Evolutionary conservation across 2,329 filamentous ascomycete genomes (phyloP).

Genomic region (Aaosphaeria arxii): DNA sequence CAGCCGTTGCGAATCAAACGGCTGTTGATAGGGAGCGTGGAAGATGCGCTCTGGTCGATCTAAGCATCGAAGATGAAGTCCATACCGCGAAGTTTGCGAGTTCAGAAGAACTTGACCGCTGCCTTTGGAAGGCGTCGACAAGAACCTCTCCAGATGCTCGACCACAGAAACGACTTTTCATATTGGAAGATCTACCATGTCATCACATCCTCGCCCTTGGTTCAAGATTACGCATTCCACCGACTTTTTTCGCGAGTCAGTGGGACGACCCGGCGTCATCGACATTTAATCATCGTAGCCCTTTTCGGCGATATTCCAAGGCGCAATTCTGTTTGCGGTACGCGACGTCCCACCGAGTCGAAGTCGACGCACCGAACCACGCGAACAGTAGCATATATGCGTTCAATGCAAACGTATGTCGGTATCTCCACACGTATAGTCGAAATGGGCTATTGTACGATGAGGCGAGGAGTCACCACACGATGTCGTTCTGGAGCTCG

Average conservation of each 20-base stretch:
- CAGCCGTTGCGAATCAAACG: constrained; percentile 3
- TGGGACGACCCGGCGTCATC: constrained; percentile 8
- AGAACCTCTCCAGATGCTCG: not conserved
- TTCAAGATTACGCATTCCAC: constrained; percentile 5
- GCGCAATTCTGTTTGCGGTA: constrained; percentile 4
- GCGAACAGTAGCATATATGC: not conserved
- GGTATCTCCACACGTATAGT: constrained; percentile 6
- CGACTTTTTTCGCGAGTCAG: constrained; percentile 9
- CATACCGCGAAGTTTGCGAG: constrained; percentile 1
- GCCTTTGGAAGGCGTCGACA: not conserved
- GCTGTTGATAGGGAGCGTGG: constrained; percentile 4
- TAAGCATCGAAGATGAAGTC: not conserved
- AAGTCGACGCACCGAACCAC: not conserved
- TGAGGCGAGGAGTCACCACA: constrained; percentile 7
- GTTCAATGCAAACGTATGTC: constrained; percentile 6
- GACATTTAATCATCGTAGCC: constrained; percentile 8
- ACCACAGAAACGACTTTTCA: constrained; percentile 5
- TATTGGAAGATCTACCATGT: constrained; percentile 8
- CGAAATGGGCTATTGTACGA: constrained; percentile 5
- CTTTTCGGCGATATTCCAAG: constrained; percentile 5
- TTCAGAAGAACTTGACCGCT: constrained; percentile 2
- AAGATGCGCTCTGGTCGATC: constrained; percentile 5
- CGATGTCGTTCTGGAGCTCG: constrained; percentile 7
- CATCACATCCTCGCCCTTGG: constrained; percentile 8
- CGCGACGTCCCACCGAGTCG: constrained; percentile 4